Evolutionary conservation across 2,329 filamentous ascomycete genomes (phyloP).

Genomic region (Macrophomina pseudophaseolina): DNA sequence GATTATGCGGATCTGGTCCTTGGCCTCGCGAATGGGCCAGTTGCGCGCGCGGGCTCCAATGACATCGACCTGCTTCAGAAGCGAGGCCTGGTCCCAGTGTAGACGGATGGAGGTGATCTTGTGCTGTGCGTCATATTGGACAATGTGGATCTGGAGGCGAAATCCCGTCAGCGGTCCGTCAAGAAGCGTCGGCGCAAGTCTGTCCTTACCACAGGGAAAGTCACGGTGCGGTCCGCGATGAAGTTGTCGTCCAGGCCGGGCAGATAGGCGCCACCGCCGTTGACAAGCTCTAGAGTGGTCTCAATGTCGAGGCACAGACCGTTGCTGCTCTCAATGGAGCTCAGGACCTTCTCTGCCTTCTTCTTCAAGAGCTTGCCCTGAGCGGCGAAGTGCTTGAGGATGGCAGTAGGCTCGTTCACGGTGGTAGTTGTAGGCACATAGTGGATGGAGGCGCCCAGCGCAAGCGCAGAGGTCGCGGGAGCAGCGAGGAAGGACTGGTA

Average conservation of each 20-base stretch:
- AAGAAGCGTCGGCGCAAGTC: background rate
- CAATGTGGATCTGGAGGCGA: slow-evolving; percentile 67
- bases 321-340: slow-evolving; percentile 71
- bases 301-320: slow-evolving; percentile 79
- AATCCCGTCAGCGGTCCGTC: background rate
- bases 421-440: slow-evolving; percentile 89
- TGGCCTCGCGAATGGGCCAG: slow-evolving; percentile 91
- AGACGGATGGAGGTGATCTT: slow-evolving; percentile 88
- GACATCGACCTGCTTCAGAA: slow-evolving; percentile 91
- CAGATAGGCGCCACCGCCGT: slow-evolving; percentile 82
- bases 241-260: slow-evolving; percentile 95
- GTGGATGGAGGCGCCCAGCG: slow-evolving; percentile 60
- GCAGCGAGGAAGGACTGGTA: slow-evolving; percentile 54
- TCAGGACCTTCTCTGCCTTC: slow-evolving; percentile 78
- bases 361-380: slow-evolving; percentile 78
- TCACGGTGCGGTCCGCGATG: slow-evolving; percentile 78
- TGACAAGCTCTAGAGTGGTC: slow-evolving; percentile 80
- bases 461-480: slow-evolving; percentile 50
- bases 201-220: slow-evolving; percentile 75
- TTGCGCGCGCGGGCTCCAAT: slow-evolving; percentile 89
- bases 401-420: slow-evolving; percentile 71
- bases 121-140: slow-evolving; percentile 75
- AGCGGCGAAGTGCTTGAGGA: slow-evolving; percentile 79
- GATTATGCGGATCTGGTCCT: slow-evolving; percentile 82
- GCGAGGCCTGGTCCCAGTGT: slow-evolving; percentile 92